Evolutionary conservation across 768 basidiomycete genomes (phyloP).

Genomic region (Boletus sensibilis): DNA sequence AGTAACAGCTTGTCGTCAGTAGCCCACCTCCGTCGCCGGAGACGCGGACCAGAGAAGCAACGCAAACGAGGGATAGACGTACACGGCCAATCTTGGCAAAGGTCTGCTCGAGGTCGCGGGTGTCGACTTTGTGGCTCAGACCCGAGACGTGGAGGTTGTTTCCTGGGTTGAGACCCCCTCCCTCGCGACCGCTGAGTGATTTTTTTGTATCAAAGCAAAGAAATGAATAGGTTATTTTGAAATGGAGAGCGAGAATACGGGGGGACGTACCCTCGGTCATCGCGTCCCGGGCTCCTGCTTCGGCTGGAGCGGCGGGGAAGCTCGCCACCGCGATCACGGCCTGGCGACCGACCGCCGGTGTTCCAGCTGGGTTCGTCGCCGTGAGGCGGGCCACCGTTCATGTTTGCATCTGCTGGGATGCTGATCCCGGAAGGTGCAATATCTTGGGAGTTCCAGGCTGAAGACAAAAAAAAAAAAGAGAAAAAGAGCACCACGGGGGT

Average conservation of each 20-base stretch:
- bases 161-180: conserved; percentile 53
- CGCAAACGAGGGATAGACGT: conserved; percentile 25
- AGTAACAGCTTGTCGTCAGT: conserved; percentile 3
- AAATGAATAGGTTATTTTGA: not conserved
- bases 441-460: conserved; percentile 86
- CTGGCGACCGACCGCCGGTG: conserved; percentile 42
- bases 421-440: conserved; percentile 74
- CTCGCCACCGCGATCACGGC: conserved; percentile 42
- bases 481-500: conserved; percentile 8
- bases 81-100: conserved; percentile 90
- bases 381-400: conserved; percentile 45
- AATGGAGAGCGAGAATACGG: not conserved
- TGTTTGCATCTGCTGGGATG: conserved; percentile 57
- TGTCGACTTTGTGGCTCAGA: conserved; percentile 63
- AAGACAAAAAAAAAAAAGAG: conserved; percentile 21
- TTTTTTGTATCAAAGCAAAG: not conserved
- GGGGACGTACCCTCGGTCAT: conserved; percentile 55
- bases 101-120: conserved; percentile 81
- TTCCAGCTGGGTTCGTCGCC: conserved; percentile 62
- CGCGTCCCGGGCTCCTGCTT: conserved; percentile 72
- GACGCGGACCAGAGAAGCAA: not conserved
- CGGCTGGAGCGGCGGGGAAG: conserved; percentile 67
- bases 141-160: conserved; percentile 67
- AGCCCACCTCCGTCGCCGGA: not conserved
- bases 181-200: conserved; percentile 22